Base-by-base conservation (phyloP, 2,329 filamentous ascomycete genomes). In the Helotiales sp. region DNA sequence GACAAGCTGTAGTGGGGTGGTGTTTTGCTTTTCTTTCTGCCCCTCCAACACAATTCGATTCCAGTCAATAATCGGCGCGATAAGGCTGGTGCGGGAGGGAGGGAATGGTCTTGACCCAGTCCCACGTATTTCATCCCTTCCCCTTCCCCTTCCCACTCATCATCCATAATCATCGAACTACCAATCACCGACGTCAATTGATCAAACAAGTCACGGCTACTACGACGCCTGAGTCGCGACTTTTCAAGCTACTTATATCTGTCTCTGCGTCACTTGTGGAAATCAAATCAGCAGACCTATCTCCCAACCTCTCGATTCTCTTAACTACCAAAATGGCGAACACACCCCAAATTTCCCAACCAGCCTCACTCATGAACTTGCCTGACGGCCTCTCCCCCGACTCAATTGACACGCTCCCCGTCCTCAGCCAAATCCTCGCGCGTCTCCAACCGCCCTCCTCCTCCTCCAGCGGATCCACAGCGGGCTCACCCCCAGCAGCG, bases 341-440 rank as follows among this genome's bases (percentile, higher is more conserved):
- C 45, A 32, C 49, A 24, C 32, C 70, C 34, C 72, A 69, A 64
- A 54, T 68, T 28, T 71, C 80, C 74, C 80, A 57, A 77, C 77
- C 71, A 73, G 75, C 67, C 73, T 78, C 66, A 70, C 75, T 66
- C 73, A 72, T 66, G 68, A 75, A 72, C 28, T 72, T 76, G 75
- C 85, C 90, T 34, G 81, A 86, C 2, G 88, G 90, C 64, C 91
- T 96, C 69, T 87, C 92, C 59, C 91, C 94, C 30, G 90, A 94
- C 79, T 88, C 89, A 59, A 93, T 97, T 81, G 94, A 97, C 82
- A 88, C 93, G 73, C 86, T 97, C 63, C 93, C 93, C 28, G 89
- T 93, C 75, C 87, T 97, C 63, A 90, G 93, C 75, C 85, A 89
- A 67, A 87, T 97, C 72, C 88, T 97, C 69, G 84, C 88, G 71